Evolutionary conservation across 495 filamentous ascomycete species (phyloP).

Genomic region (Halenospora varia): DNA sequence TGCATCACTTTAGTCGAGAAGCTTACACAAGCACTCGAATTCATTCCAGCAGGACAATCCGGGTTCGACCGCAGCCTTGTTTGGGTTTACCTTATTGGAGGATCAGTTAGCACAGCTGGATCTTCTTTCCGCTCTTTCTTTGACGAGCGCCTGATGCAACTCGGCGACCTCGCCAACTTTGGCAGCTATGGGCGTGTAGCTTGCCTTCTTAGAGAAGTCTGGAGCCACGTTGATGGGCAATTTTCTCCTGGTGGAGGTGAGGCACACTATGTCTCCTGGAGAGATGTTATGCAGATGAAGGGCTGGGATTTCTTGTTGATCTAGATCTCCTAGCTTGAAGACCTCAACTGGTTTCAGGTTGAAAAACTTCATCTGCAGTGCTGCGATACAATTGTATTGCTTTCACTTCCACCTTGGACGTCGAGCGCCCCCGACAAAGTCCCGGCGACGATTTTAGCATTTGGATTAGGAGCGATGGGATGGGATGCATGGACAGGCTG

Average conservation of each 20-base stretch:
- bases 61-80: constrained; percentile 89
- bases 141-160: constrained; percentile 58
- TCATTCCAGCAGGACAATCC: constrained; percentile 72
- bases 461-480: background rate
- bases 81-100: constrained; percentile 89
- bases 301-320: constrained; percentile 92
- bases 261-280: constrained; percentile 76
- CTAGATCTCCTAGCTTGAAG: constrained; percentile 17
- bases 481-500: background rate
- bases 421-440: constrained; percentile 5
- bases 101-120: constrained; percentile 61
- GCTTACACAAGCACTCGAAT: constrained; percentile 64
- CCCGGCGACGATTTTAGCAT: constrained; percentile 10
- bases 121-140: constrained; percentile 77
- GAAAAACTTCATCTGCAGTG: constrained; percentile 8
- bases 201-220: constrained; percentile 75
- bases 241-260: constrained; percentile 39
- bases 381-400: constrained; percentile 1
- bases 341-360: constrained; percentile 10
- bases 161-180: constrained; percentile 72
- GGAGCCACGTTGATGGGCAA: constrained; percentile 63
- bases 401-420: background rate
- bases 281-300: constrained; percentile 89
- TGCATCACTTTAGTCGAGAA: constrained; percentile 71
- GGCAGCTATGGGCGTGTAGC: constrained; percentile 85